Percentiles rank a stretch among this genome's conserved stretches.
Conservation (phyloP, 2,329 filamentous ascomycete genomes). For the Colletotrichum coccodes region DNA sequence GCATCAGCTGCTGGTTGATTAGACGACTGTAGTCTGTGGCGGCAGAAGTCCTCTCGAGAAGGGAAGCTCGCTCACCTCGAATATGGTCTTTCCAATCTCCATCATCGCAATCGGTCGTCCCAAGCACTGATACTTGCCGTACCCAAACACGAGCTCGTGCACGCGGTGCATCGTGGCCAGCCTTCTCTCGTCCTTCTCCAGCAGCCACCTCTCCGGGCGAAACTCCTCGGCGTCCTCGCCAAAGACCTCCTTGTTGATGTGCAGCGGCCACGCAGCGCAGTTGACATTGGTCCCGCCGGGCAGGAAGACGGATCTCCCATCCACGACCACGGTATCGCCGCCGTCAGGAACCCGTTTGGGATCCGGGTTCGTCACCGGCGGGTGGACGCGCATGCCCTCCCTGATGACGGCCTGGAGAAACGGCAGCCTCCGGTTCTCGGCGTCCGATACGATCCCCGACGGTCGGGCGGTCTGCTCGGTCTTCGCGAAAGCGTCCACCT, state of each 20-base stretch:
- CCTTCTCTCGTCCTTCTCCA: conserved; percentile 45
- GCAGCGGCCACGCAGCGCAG: conserved; percentile 46
- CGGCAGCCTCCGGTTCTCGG: conserved; percentile 56
- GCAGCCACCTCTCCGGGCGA: conserved; percentile 68
- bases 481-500: conserved; percentile 51
- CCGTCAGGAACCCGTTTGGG: conserved; percentile 48
- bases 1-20: conserved; percentile 15
- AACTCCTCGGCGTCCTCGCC: conserved; percentile 65
- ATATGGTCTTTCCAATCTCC: conserved; percentile 58
- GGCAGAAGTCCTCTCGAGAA: background rate
- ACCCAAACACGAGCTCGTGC: conserved; percentile 56
- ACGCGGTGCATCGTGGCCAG: conserved; percentile 47
- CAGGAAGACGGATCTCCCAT: conserved; percentile 44
- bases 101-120: conserved; percentile 59
- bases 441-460: conserved; percentile 46
- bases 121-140: conserved; percentile 55
- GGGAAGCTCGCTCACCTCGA: conserved; percentile 50
- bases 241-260: conserved; percentile 65
- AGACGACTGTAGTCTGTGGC: background rate
- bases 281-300: conserved; percentile 35
- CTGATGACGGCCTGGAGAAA: conserved; percentile 69
- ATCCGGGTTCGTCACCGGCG: conserved; percentile 52
- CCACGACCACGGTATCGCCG: conserved; percentile 34
- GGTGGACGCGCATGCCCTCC: conserved; percentile 65
- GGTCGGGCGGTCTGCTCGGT: conserved; percentile 29